Conservation (phyloP, 768 basidiomycete species). For the Tricholoma hemisulphureum region DNA sequence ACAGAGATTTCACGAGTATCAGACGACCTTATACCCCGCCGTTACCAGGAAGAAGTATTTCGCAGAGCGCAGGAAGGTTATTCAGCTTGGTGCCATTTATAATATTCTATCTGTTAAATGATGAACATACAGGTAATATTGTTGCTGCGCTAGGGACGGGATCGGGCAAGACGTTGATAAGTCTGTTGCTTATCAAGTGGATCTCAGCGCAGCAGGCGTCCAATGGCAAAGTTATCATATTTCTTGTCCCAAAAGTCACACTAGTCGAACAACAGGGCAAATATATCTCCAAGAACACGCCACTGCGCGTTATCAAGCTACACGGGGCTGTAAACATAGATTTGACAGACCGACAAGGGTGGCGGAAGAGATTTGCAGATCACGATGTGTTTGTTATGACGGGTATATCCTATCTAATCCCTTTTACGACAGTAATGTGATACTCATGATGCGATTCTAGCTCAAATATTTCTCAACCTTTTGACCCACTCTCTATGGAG, state of each 20-base stretch:
- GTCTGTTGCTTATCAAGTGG: constrained; percentile 76
- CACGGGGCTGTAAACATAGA: constrained; percentile 73
- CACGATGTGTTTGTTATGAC: constrained; percentile 87
- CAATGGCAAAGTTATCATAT: constrained; percentile 63
- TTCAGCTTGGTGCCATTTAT: background rate
- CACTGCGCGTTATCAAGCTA: constrained; percentile 64
- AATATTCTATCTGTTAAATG: background rate
- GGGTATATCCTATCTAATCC: constrained; percentile 44
- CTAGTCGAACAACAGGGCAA: constrained; percentile 81
- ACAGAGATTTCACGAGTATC: background rate
- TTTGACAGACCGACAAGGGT: constrained; percentile 61
- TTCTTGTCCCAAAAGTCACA: constrained; percentile 82
- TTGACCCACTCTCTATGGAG: constrained; percentile 81
- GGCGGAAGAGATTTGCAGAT: constrained; percentile 60
- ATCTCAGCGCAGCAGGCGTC: constrained; percentile 51
- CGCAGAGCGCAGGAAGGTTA: constrained; percentile 53
- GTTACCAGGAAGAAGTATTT: constrained; percentile 75
- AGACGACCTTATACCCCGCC: constrained; percentile 32
- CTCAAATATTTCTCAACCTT: constrained; percentile 79
- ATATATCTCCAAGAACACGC: constrained; percentile 62
- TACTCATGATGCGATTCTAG: constrained; percentile 33
- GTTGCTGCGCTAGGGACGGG: constrained; percentile 77
- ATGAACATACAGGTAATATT: constrained; percentile 48
- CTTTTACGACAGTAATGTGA: background rate
- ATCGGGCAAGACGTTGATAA: constrained; percentile 76